Evolutionary conservation across 306 rosid genomes (phyloP).

Genomic region (Begonia peltatifolia): DNA sequence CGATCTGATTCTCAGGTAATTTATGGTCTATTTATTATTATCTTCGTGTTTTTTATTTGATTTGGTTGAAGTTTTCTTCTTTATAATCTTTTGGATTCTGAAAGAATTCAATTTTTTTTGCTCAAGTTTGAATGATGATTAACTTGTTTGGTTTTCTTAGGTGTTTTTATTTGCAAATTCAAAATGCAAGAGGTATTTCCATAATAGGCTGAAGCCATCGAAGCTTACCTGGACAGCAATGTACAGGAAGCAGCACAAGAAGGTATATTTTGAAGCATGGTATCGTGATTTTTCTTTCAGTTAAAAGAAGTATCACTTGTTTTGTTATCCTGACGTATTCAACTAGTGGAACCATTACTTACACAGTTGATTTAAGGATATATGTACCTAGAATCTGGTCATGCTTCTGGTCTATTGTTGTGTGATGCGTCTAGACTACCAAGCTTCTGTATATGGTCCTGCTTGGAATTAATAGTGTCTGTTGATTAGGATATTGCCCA

Average conservation of each 20-base stretch:
- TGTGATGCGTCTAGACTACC: too few species aligned
- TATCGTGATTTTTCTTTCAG: not conserved
- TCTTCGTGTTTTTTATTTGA: not conserved
- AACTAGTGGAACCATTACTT: too few species aligned
- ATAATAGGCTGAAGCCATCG: conserved; percentile 41
- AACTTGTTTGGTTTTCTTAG: not conserved
- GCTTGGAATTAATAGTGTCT: not conserved
- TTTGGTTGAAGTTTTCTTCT: not conserved
- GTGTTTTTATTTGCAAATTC: conserved; percentile 40
- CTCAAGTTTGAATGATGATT: not conserved
- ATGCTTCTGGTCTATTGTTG: too few species aligned
- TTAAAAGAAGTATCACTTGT: not conserved
- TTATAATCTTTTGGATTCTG: not conserved
- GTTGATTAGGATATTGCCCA: not conserved
- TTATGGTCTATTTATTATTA: not conserved
- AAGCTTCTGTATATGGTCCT: too few species aligned
- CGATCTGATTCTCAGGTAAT: conserved; percentile 80
- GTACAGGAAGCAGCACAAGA: conserved; percentile 49
- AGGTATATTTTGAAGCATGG: conserved; percentile 10
- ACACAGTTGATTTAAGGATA: too few species aligned
- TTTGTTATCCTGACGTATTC: not conserved
- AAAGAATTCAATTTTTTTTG: not conserved
- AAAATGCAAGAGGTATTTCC: conserved; percentile 37
- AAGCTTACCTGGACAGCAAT: conserved; percentile 53
- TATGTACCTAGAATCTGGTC: too few species aligned